A percentile compares a stretch with the other conserved stretches of the same genome.
Evolutionary conservation across 1,139 yeast genomes (phyloP).

Genomic region (Hyphopichia khmerensis): DNA sequence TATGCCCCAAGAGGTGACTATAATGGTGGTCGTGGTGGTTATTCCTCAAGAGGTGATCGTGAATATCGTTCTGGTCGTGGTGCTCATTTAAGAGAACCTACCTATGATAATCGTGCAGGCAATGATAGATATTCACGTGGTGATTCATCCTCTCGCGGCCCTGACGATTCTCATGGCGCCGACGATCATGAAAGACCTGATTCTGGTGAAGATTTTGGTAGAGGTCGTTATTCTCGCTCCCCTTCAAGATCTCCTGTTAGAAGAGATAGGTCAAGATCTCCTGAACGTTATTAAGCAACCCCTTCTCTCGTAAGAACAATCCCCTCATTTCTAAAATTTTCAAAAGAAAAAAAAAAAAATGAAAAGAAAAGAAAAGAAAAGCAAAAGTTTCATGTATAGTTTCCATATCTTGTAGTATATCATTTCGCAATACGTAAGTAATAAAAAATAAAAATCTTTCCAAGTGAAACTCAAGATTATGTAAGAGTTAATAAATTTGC

Average conservation of each 20-base stretch:
- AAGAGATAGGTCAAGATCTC: constrained; percentile 44
- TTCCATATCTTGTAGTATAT: not conserved
- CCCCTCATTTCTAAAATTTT: not conserved
- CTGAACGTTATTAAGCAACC: constrained; percentile 25
- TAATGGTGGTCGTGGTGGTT: constrained; percentile 7
- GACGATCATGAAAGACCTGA: constrained; percentile 8
- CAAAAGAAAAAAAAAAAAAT: no score
- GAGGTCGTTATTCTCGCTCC: constrained; percentile 37
- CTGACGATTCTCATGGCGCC: constrained; percentile 9
- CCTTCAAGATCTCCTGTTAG: constrained; percentile 43
- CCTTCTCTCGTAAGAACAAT: no score
- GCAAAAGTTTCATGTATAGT: not conserved
- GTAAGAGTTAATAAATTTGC: no score
- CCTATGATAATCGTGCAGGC: constrained; percentile 18
- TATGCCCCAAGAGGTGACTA: constrained; percentile 11
- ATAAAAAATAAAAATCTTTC: no score
- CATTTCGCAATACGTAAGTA: not conserved
- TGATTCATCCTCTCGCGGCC: constrained; percentile 2
- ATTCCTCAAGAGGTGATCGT: constrained; percentile 10
- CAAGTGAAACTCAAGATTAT: no score
- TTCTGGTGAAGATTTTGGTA: constrained; percentile 12
- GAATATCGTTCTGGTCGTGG: constrained; percentile 13
- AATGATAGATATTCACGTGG: constrained; percentile 10
- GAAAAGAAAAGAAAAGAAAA: not conserved
- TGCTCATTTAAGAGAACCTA: constrained; percentile 22